These are phyloP conservation scores for Ceratocystis cubensis DNA, from an alignment of 2,329 filamentous ascomycete genomes.

Conservation along the genomic window DNA sequence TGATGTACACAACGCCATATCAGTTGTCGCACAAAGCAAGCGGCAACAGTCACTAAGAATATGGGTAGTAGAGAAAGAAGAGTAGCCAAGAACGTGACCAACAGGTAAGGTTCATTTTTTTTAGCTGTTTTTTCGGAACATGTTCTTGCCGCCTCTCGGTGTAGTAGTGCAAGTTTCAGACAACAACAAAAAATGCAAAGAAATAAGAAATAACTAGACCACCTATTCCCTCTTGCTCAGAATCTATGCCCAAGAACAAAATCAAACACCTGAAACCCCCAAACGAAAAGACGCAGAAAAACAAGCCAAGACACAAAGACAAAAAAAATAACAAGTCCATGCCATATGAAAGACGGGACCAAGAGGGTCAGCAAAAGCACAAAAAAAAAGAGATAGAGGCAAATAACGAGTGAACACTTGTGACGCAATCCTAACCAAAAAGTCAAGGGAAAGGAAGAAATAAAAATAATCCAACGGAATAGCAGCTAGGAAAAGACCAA, in stretches of 20 bases:
- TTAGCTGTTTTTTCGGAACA: too few relatives aligned
- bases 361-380: not conserved
- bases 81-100: too few relatives aligned
- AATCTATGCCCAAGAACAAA: conserved; percentile 14
- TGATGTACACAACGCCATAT: not conserved
- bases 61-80: not conserved
- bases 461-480: not conserved
- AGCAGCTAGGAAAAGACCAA: not conserved
- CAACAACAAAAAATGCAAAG: conserved; percentile 11
- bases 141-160: not conserved
- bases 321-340: not conserved
- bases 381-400: not conserved
- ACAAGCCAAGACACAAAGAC: not conserved
- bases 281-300: conserved; percentile 9
- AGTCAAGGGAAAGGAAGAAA: not conserved
- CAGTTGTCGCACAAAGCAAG: not conserved
- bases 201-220: conserved; percentile 8
- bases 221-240: conserved; percentile 10
- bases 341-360: not conserved
- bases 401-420: not conserved
- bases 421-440: conserved; percentile 4
- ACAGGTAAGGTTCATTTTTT: too few relatives aligned
- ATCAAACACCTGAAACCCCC: conserved; percentile 1
- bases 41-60: conserved; percentile 13
- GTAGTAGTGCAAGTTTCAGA: not conserved